phyloP scores from a whole-genome alignment of 2,329 filamentous ascomycete genomes.

The Plenodomus biglobosus region DNA sequence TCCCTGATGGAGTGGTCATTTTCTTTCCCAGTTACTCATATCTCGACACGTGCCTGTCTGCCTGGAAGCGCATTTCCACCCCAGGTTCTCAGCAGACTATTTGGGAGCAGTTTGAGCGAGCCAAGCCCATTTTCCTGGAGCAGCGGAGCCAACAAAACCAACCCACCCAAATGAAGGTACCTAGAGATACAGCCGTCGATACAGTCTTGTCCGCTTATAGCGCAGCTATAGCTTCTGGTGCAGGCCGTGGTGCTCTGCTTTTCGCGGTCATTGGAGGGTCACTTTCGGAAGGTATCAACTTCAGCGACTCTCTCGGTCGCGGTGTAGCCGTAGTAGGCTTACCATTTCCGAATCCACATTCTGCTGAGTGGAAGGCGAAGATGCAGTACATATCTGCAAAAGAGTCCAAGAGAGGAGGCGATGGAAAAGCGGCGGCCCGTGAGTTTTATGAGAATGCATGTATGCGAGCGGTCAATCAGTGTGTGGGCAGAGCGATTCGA shows the following conservation, averaged over 20 bases:
- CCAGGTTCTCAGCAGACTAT: constrained; percentile 10
- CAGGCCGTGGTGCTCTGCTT: constrained; percentile 70
- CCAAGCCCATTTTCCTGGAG: constrained; percentile 57
- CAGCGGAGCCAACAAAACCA: constrained; percentile 32
- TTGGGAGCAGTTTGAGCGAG: constrained; percentile 60
- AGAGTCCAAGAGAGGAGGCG: constrained; percentile 42
- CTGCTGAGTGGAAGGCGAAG: constrained; percentile 90
- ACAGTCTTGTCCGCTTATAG: constrained; percentile 74
- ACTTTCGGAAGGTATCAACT: constrained; percentile 97
- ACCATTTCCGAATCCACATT: constrained; percentile 87
- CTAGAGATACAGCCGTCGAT: constrained; percentile 59
- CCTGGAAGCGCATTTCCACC: constrained; percentile 44
- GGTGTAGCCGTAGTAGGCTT: constrained; percentile 90
- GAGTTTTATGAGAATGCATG: constrained; percentile 94
- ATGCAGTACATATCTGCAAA: constrained; percentile 79
- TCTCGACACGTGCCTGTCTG: constrained; percentile 66
- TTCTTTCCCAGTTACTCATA: constrained; percentile 98
- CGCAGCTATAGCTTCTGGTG: constrained; percentile 57
- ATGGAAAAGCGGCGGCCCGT: constrained; percentile 56
- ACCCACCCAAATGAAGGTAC: constrained; percentile 60
- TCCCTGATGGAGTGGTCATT: constrained; percentile 86
- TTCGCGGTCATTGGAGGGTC: constrained; percentile 92
- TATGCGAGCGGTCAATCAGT: constrained; percentile 97
- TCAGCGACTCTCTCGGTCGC: constrained; percentile 84
- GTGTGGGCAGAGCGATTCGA: constrained; percentile 87